A percentile compares a stretch with the other conserved stretches of the same genome.
phyloP scores from a whole-genome alignment of 2,329 filamentous ascomycete genomes.

The Alternaria ethzedia region DNA sequence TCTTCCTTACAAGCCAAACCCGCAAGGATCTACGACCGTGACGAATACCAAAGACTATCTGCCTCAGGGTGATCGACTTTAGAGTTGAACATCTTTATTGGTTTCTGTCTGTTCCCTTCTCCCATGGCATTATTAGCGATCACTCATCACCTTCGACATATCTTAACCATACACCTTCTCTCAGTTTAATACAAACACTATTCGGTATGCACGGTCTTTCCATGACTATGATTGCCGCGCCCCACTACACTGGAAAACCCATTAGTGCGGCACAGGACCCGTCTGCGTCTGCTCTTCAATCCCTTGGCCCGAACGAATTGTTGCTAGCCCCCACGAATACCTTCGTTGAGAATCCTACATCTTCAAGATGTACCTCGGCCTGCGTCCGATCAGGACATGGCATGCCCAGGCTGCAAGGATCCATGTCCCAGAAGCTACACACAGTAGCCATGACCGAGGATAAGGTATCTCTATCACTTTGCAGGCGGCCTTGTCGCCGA shows the following conservation, averaged over 20 bases:
- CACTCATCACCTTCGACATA: slow-evolving; percentile 12
- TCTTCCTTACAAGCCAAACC: slow-evolving; percentile 32
- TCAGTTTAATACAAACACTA: slow-evolving; percentile 30
- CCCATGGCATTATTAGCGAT: slow-evolving; percentile 11
- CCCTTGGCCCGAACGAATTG: not conserved
- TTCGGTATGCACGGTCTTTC: slow-evolving; percentile 43
- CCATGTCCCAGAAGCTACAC: not conserved
- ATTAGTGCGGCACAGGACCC: not conserved
- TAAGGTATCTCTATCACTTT: not conserved
- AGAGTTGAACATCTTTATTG: slow-evolving; percentile 47
- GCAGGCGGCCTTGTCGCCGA: not conserved
- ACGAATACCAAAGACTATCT: slow-evolving; percentile 49
- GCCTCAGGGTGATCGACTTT: slow-evolving; percentile 48
- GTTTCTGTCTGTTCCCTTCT: slow-evolving; percentile 18
- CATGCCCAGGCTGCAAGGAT: not conserved
- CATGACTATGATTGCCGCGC: not conserved
- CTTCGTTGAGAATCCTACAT: not conserved
- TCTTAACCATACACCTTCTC: slow-evolving; percentile 27
- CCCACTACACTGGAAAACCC: not conserved
- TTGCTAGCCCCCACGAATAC: not conserved
- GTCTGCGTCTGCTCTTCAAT: not conserved
- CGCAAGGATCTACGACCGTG: slow-evolving; percentile 44
- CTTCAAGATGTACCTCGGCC: not conserved
- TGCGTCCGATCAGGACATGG: not conserved
- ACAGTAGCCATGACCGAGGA: not conserved